These are phyloP conservation scores for Blastobotrys apis DNA, from an alignment of 1,139 yeast species.

Conservation along the genomic window DNA sequence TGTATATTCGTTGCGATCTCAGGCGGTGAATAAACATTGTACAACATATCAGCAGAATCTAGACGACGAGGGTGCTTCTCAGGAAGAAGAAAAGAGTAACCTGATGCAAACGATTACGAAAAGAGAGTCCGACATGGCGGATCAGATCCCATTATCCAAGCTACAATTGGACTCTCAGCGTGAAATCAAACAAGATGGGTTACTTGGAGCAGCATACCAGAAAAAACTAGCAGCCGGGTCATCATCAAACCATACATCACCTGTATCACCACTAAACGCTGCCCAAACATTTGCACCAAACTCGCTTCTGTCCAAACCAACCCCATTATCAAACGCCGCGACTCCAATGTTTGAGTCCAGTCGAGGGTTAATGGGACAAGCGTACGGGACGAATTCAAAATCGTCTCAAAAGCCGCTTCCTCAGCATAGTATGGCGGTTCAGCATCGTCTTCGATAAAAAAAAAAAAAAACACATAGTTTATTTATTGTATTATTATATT, in stretches of 20 bases:
- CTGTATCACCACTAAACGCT: background rate
- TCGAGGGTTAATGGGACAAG: conserved; percentile 12
- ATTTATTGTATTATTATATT: background rate
- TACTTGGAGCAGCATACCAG: conserved; percentile 12
- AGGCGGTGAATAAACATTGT: conserved; percentile 17
- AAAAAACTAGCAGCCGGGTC: conserved; percentile 1
- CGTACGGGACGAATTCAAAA: too few species aligned
- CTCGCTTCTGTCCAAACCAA: conserved; percentile 17
- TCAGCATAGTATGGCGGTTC: conserved; percentile 12
- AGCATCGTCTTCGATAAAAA: conserved; percentile 10
- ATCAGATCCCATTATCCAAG: conserved; percentile 12
- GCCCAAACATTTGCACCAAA: conserved; percentile 16
- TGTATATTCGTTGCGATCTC: conserved; percentile 29
- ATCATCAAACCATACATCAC: background rate
- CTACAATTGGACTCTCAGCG: conserved; percentile 6
- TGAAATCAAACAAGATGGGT: conserved; percentile 14
- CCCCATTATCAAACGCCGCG: conserved; percentile 6
- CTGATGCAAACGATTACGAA: background rate
- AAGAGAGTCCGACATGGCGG: background rate
- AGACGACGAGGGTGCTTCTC: background rate
- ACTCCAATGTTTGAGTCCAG: conserved; percentile 9
- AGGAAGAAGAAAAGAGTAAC: background rate
- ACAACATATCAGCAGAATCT: conserved; percentile 5
- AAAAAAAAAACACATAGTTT: too few species aligned
- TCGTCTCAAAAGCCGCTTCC: conserved; percentile 3